Percentiles rank a stretch among this genome's conserved stretches.
These are phyloP conservation scores for Hyaloperonospora arabidopsidis DNA, from an alignment of 352 stramenopile genomes.

Conservation along the genomic window DNA sequence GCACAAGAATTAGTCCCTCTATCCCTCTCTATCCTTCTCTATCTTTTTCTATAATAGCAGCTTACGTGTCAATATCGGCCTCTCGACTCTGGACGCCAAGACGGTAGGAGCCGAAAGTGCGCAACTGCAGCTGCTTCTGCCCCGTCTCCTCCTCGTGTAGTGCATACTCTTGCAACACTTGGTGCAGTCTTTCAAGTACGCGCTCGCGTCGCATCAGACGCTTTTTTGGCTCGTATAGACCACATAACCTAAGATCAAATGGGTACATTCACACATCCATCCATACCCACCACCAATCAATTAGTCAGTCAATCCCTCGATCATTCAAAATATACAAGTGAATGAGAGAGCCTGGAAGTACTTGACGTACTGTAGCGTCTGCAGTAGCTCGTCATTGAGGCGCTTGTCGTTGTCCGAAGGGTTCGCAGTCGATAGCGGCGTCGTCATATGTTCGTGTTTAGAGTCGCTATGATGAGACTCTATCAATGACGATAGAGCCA, in stretches of 20 bases:
- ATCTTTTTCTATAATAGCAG: not conserved
- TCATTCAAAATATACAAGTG: too few relatives aligned
- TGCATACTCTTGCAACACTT: conserved; percentile 71
- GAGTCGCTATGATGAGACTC: too few relatives aligned
- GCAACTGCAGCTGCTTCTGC: conserved; percentile 43
- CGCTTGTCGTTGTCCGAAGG: conserved; percentile 59
- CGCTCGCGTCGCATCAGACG: conserved; percentile 52
- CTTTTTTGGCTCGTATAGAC: conserved; percentile 69
- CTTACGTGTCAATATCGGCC: conserved; percentile 80
- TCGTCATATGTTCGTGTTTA: conserved; percentile 32
- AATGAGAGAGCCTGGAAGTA: not conserved
- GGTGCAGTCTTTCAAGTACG: conserved; percentile 55
- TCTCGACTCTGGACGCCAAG: conserved; percentile 82
- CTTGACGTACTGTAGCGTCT: conserved; percentile 43
- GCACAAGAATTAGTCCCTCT: not conserved
- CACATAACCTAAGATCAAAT: conserved; percentile 31
- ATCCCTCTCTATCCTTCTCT: too few relatives aligned
- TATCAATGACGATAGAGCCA: too few relatives aligned
- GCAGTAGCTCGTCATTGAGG: conserved; percentile 57
- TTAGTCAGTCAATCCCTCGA: too few relatives aligned
- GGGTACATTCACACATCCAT: not conserved
- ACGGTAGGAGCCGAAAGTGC: conserved; percentile 89
- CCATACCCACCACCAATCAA: not conserved
- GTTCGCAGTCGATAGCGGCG: conserved; percentile 59
- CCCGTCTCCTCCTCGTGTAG: conserved; percentile 49